Conservation (phyloP, 352 stramenopile genomes). For the Globisporangium echinulatum region DNA sequence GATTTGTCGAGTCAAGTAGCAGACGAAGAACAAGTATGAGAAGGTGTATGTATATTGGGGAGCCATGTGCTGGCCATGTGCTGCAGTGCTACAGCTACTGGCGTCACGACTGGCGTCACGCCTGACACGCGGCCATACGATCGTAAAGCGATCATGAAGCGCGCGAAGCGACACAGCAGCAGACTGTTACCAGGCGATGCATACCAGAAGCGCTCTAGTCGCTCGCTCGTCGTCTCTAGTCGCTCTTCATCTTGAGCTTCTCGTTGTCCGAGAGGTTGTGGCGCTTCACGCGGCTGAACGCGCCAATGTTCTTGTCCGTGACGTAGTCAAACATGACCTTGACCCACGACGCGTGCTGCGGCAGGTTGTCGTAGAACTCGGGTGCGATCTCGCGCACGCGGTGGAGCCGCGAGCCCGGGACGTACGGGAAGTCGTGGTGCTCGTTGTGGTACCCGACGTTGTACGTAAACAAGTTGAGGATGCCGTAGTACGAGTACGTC, state of each 20-base stretch:
- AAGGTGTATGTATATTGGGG: too few species aligned
- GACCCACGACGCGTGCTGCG: constrained; percentile 91
- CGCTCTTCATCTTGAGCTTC: constrained; percentile 68
- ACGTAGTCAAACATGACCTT: constrained; percentile 94
- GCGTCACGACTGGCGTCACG: too few species aligned
- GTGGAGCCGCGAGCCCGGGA: constrained; percentile 88
- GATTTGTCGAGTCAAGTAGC: too few species aligned
- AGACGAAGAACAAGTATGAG: too few species aligned
- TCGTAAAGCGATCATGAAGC: too few species aligned
- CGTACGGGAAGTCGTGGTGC: constrained; percentile 96
- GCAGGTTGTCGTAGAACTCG: constrained; percentile 95
- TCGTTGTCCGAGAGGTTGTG: constrained; percentile 43
- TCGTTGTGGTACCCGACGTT: constrained; percentile 99
- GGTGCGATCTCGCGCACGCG: constrained; percentile 85
- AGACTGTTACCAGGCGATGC: too few species aligned
- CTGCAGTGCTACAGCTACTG: too few species aligned
- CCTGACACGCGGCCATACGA: too few species aligned
- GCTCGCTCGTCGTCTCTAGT: background rate
- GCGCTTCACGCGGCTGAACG: constrained; percentile 91
- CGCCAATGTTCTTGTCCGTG: constrained; percentile 86
- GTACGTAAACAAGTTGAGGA: constrained; percentile 95
- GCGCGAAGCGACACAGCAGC: too few species aligned
- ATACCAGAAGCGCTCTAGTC: background rate
- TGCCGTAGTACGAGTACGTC: constrained; percentile 98
- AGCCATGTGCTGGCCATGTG: too few species aligned